phyloP scores from a whole-genome alignment of 1,284 basidiomycete genomes.

The Pterula multifida region DNA sequence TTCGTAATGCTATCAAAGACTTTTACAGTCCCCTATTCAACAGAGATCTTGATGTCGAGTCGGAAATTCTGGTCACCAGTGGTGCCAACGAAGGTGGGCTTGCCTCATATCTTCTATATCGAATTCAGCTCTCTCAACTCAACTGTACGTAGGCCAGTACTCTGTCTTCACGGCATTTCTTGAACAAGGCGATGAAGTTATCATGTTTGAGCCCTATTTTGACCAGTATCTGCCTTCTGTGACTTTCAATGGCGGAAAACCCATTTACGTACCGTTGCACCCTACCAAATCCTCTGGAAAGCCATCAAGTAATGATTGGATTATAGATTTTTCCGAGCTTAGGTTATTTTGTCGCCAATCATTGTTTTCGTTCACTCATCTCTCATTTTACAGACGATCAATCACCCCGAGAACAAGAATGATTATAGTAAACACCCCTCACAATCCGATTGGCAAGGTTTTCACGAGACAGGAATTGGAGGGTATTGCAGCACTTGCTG shows the following conservation, averaged over 20 bases:
- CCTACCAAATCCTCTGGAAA: constrained; percentile 54
- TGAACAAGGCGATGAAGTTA: constrained; percentile 89
- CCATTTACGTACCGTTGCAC: constrained; percentile 91
- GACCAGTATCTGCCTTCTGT: constrained; percentile 93
- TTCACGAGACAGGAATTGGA: constrained; percentile 79
- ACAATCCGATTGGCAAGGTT: constrained; percentile 95
- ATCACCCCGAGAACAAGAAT: constrained; percentile 84
- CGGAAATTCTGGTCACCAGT: constrained; percentile 88
- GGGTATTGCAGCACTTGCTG: constrained; percentile 74
- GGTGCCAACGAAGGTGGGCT: constrained; percentile 85
- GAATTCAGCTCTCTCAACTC: not conserved
- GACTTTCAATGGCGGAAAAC: constrained; percentile 86
- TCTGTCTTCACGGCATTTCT: constrained; percentile 83
- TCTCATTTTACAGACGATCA: constrained; percentile 38
- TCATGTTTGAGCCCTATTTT: constrained; percentile 97
- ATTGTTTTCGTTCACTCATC: constrained; percentile 1
- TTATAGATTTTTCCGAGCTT: constrained; percentile 76
- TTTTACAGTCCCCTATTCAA: constrained; percentile 68
- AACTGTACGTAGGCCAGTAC: constrained; percentile 60
- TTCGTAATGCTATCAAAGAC: constrained; percentile 75
- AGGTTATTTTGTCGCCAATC: constrained; percentile 31
- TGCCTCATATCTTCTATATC: constrained; percentile 12
- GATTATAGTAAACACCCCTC: constrained; percentile 90
- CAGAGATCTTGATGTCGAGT: constrained; percentile 70
- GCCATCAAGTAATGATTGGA: constrained; percentile 75